Conservation (phyloP, 305 asterid species). For the Euphrasia arctica region DNA sequence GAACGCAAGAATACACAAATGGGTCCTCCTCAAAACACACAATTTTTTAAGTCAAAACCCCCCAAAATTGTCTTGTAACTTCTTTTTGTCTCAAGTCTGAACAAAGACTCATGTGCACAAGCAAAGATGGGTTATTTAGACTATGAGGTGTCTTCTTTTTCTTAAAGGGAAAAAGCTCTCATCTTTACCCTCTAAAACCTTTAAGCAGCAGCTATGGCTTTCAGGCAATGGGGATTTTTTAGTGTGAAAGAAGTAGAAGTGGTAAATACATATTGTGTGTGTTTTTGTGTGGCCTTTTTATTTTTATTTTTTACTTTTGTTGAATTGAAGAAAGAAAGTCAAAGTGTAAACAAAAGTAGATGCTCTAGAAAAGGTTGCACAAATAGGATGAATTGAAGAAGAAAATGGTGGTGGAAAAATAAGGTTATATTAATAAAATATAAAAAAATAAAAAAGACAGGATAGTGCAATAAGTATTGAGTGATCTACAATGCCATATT, state of each 20-base stretch:
- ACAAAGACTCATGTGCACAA: slow-evolving; percentile 28
- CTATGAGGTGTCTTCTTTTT: slow-evolving; percentile 32
- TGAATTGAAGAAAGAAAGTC: slow-evolving; percentile 50
- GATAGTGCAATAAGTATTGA: slow-evolving; percentile 34
- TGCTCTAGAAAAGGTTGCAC: slow-evolving; percentile 30
- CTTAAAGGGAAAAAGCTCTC: slow-evolving; percentile 36
- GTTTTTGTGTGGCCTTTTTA: slow-evolving; percentile 5
- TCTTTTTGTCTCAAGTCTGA: slow-evolving; percentile 29
- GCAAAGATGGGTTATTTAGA: slow-evolving; percentile 46
- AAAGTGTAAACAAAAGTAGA: slow-evolving; percentile 38
- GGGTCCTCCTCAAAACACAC: slow-evolving; percentile 37
- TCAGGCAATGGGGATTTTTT: slow-evolving; percentile 37
- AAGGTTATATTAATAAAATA: slow-evolving; percentile 4
- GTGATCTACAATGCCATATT: slow-evolving; percentile 32
- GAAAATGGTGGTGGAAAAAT: slow-evolving; percentile 27
- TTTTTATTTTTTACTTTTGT: slow-evolving; percentile 24
- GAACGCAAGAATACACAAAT: slow-evolving; percentile 36
- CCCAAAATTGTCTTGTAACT: slow-evolving; percentile 34
- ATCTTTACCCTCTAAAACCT: slow-evolving; percentile 17
- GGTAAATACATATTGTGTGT: slow-evolving; percentile 26
- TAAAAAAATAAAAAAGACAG: slow-evolving; percentile 24
- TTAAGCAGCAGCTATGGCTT: slow-evolving; percentile 43
- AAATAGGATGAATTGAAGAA: slow-evolving; percentile 15
- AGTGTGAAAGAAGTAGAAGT: slow-evolving; percentile 47
- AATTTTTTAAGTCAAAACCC: slow-evolving; percentile 37